Percentiles rank a stretch among this genome's conserved stretches.
Evolutionary conservation across 176 grass and related monocot genomes (phyloP).

Genomic region (Carex cristatella): DNA sequence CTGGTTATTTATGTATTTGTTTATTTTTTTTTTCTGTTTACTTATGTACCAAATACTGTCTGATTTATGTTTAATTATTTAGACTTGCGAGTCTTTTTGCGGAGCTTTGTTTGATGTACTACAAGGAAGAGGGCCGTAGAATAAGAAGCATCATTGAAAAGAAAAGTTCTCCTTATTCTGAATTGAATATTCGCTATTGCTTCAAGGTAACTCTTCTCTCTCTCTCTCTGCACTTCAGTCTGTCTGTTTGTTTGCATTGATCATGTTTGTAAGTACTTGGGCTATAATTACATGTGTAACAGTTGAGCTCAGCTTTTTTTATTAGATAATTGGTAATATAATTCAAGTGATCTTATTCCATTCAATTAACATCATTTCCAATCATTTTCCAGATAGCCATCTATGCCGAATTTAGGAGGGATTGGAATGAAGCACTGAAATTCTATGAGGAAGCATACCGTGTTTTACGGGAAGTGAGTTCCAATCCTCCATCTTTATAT

Average conservation of each 20-base stretch:
- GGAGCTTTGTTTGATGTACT: constrained; percentile 80
- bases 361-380: constrained; percentile 2
- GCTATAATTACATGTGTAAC: not conserved
- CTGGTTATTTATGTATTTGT: constrained; percentile 3
- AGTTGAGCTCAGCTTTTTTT: not conserved
- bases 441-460: constrained; percentile 95
- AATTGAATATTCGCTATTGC: constrained; percentile 85
- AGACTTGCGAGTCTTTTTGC: constrained; percentile 66
- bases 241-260: not conserved
- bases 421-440: constrained; percentile 84
- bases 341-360: not conserved
- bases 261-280: not conserved
- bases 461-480: constrained; percentile 74
- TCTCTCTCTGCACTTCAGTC: not conserved
- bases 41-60: not conserved
- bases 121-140: constrained; percentile 77
- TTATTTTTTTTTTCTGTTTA: not conserved
- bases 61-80: constrained; percentile 13
- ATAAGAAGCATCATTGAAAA: constrained; percentile 90
- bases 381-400: constrained; percentile 63
- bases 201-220: constrained; percentile 46
- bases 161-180: constrained; percentile 64
- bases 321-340: not conserved
- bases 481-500: constrained; percentile 22
- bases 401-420: constrained; percentile 90